Evolutionary conservation across 2,329 filamentous ascomycete species (phyloP), one percentile per base, ranked within the genome.

Genomic region (Colletotrichum limetticola): DNA sequence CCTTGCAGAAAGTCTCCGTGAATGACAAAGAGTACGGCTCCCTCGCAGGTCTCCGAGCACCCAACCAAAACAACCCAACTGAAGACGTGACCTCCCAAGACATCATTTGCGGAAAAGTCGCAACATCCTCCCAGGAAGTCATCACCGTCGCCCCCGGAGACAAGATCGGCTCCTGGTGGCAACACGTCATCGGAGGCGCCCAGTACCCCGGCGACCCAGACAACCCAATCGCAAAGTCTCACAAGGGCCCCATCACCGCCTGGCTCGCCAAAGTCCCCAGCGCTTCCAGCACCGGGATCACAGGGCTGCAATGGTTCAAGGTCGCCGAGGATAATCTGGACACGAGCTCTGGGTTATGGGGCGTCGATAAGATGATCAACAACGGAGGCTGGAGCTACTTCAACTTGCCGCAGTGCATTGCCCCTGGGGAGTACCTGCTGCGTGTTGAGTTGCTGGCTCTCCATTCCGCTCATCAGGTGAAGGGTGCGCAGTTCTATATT

Each of bases 221-320:
- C 78, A 85, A 89, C 79, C 88, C 87, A 66, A 89, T 90, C 75
- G 88, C 88, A 37, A 80, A 83, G 68, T 86, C 85, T 14, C 88
- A 90, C 80, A 88, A 88, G 78, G 88, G 88, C 0, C 88, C 88
- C 2, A 81, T 90, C 53, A 85, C 87, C 60, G 84, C 86, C 2
- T 89, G 88, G 80, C 82, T 89, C 28, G 85, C 86, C 58, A 87
- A 88, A 78, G 88, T 90, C 4, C 81, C 85, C 76, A 85, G 88
- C 75, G 87, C 88, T 6, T 83, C 85, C 7, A 82, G 83, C 2
- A 82, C 86, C 9, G 79, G 79, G 69, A 80, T 82, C 75, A 79
- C 76, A 3, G 83, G 85, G 4, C 81, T 84, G 22, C 22, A 59
- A 46, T 72, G 69, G 69, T 74, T 74, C 69, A 74, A 72, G 49